Evolutionary conservation across 2,329 filamentous ascomycete species (phyloP), one percentile per base, ranked within the genome.

Genomic region (Furcasterigmium sp.): DNA sequence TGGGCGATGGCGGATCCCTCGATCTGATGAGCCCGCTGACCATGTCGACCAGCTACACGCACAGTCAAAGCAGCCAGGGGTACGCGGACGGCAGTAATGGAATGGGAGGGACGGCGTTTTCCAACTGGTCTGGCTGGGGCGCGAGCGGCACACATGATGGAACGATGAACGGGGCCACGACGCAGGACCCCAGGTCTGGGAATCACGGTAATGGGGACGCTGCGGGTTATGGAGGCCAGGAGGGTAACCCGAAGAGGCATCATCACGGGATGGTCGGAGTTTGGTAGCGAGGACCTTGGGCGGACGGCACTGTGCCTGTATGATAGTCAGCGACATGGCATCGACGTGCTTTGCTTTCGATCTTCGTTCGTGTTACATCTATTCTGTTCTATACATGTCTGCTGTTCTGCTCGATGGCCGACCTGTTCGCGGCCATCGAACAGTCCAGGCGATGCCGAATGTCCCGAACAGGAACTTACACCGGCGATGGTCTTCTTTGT

Each of bases 211-310:
- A 37, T 35, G 37, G 18, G n/a, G 26, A 20, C 39, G 34, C n/a
- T 26, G 37, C 29, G 41, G 10, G 42, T 39, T 20, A 34, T 45
- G 42, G 36, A 34, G 11, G 40, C 21, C 18, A 42, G 21, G 2
- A 29, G 39, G 21, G 19, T 39, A 25, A 48, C 37, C 26, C 43
- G 2, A 35, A 43, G n/a, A 39, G 30, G n/a, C 39, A 42, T 11
- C 44, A 41, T 8, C 47, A 49, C 18, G 43, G 41, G 40, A 46
- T 47, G 38, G 43, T 49, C 18, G 47, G 47, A 35, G 43, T 49
- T 13, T 49, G 47, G 47, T 42, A 43, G 39, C 18, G 15, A n/a
- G 21, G 8, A 28, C 11, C 10, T 28, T 18, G 13, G 37, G 23
- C 19, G 18, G n/a, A 9, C 13, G 19, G 9, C 35, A n/a, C 17